These are phyloP conservation scores for Pilaira anomala DNA, from an alignment of 192 early-diverging fungal species.

Conservation along the genomic window DNA sequence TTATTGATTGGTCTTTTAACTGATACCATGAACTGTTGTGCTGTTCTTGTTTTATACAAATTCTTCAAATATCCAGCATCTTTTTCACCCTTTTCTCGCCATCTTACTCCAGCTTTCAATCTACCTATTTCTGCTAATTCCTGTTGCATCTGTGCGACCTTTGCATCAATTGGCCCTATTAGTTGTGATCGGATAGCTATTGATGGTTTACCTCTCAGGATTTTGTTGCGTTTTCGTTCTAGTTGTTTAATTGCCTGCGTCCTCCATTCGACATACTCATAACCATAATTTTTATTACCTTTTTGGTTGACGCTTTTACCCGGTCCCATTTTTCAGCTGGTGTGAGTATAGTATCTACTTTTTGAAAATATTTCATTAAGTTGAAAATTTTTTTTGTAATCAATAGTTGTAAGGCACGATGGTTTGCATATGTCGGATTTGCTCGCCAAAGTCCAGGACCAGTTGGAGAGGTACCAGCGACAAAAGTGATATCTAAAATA, in stretches of 20 bases:
- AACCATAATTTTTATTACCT: not conserved
- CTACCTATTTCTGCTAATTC: not conserved
- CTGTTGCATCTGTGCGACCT: not conserved
- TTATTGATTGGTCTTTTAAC: too few species aligned
- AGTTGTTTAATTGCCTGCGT: not conserved
- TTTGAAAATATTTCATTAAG: not conserved
- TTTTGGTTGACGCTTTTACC: not conserved
- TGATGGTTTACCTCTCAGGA: not conserved
- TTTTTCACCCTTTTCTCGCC: not conserved
- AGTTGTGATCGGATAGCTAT: not conserved
- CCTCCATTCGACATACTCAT: not conserved
- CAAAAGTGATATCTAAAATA: not conserved
- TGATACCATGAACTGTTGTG: not conserved
- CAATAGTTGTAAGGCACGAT: too few species aligned
- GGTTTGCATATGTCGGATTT: not conserved
- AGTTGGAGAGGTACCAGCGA: too few species aligned
- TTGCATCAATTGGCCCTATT: not conserved
- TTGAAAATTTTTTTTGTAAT: too few species aligned
- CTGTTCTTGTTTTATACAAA: not conserved
- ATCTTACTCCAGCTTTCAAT: not conserved
- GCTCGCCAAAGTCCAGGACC: not conserved
- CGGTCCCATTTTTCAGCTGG: not conserved
- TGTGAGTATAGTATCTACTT: not conserved
- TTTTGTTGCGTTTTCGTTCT: not conserved
- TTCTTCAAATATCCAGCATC: not conserved